Conservation (phyloP, 192 early-diverging fungal genomes). For the Entomortierella chlamydospora region DNA sequence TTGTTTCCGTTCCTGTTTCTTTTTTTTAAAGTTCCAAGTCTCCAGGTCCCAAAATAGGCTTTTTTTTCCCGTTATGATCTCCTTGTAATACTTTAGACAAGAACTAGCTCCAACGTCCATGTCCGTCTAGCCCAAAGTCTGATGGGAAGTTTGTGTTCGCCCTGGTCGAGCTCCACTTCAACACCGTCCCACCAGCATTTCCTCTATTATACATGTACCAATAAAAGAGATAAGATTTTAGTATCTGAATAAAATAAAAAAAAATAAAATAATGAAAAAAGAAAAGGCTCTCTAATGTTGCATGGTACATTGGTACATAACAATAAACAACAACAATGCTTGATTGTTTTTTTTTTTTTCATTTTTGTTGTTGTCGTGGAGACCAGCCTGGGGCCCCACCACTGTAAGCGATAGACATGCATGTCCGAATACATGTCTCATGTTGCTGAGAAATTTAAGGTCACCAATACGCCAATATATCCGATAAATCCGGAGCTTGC, state of each 20-base stretch:
- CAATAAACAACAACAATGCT: neutral
- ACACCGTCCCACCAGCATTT: conserved; percentile 90
- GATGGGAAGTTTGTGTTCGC: conserved; percentile 65
- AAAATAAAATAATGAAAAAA: neutral
- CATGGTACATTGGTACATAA: neutral
- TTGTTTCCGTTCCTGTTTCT: too few relatives aligned
- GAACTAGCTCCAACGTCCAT: conserved; percentile 83
- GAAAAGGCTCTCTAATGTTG: neutral
- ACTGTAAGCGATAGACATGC: too few relatives aligned
- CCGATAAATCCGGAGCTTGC: neutral
- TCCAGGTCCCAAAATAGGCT: too few relatives aligned
- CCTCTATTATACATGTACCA: too few relatives aligned
- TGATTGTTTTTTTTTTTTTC: neutral
- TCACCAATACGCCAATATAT: too few relatives aligned
- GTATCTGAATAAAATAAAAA: neutral
- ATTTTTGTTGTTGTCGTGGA: neutral
- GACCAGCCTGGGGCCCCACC: too few relatives aligned
- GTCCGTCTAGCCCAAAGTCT: conserved; percentile 82
- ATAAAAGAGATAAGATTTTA: too few relatives aligned
- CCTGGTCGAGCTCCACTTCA: conserved; percentile 66
- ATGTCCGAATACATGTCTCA: too few relatives aligned
- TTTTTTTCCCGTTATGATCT: neutral
- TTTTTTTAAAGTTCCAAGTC: too few relatives aligned
- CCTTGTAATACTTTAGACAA: conserved; percentile 55
- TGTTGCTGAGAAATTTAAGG: too few relatives aligned